Evolutionary conservation across 2,329 filamentous ascomycete genomes (phyloP).

Genomic region (Camillea tinctor): DNA sequence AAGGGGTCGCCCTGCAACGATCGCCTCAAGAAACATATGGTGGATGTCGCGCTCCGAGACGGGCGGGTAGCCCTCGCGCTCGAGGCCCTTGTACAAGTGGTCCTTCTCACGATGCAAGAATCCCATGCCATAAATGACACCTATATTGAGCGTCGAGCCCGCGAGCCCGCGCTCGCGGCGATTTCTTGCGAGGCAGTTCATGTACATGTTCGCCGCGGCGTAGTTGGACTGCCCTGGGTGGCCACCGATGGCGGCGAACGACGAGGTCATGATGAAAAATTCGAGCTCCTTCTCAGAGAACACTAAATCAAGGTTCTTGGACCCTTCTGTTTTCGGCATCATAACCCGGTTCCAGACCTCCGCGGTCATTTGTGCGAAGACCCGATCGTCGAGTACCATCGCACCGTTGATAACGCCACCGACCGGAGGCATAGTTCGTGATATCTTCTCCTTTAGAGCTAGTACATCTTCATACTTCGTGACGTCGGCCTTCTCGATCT

Average conservation of each 20-base stretch:
- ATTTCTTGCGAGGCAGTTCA: constrained; percentile 42
- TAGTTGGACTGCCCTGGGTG: constrained; percentile 46
- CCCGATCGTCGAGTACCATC: constrained; percentile 44
- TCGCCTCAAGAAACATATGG: constrained; percentile 51
- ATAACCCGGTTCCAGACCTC: constrained; percentile 38
- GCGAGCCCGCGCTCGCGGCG: constrained; percentile 36
- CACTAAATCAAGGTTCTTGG: constrained; percentile 37
- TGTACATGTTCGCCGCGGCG: constrained; percentile 46
- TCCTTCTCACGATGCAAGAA: constrained; percentile 42
- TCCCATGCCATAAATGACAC: constrained; percentile 45
- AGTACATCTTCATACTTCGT: constrained; percentile 28
- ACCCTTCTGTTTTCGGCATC: constrained; percentile 41
- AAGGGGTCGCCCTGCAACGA: constrained; percentile 40
- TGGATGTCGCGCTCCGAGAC: constrained; percentile 52
- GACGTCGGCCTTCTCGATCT: constrained; percentile 28
- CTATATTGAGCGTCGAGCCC: constrained; percentile 44
- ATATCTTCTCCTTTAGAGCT: constrained; percentile 25
- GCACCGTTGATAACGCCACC: constrained; percentile 44
- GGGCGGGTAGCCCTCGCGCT: constrained; percentile 44
- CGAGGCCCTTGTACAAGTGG: constrained; percentile 39
- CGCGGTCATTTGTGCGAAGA: constrained; percentile 42
- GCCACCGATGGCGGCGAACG: constrained; percentile 43
- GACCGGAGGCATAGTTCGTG: constrained; percentile 28
- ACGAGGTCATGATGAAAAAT: constrained; percentile 48
- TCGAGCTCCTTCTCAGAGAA: constrained; percentile 36